phyloP scores from a whole-genome alignment of 306 rosid species.

The Quercus wislizeni region DNA sequence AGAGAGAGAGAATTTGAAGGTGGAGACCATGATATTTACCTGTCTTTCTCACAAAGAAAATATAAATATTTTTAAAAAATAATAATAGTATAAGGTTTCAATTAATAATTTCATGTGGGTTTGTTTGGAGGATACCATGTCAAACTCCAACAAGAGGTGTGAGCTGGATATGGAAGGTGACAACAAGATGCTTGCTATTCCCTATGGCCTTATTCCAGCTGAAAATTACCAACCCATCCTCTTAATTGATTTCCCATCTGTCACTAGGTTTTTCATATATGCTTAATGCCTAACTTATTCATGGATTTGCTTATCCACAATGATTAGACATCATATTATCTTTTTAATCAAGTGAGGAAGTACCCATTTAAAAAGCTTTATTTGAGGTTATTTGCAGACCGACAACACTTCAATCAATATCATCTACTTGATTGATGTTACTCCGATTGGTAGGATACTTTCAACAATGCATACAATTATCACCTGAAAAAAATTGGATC shows the following conservation, averaged over 20 bases:
- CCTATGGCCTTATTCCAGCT: conserved; percentile 30
- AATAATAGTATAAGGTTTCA: conserved; percentile 18
- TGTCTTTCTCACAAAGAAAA: conserved; percentile 3
- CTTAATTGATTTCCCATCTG: conserved; percentile 49
- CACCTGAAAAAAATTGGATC: background rate
- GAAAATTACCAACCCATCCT: conserved; percentile 49
- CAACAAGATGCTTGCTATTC: conserved; percentile 52
- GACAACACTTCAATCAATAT: too few species aligned
- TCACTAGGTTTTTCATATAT: conserved; percentile 32
- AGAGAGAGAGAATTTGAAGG: conserved; percentile 16
- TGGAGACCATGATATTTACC: conserved; percentile 13
- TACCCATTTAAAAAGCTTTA: too few species aligned
- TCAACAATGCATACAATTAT: too few species aligned
- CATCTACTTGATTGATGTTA: too few species aligned
- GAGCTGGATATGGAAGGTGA: conserved; percentile 79
- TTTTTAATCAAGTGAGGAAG: conserved; percentile 11
- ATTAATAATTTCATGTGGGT: conserved; percentile 72
- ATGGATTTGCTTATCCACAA: conserved; percentile 7
- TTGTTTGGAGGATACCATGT: conserved; percentile 59
- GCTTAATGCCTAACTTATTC: conserved; percentile 20
- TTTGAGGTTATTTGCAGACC: too few species aligned
- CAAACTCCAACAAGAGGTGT: conserved; percentile 50
- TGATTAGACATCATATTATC: conserved; percentile 18
- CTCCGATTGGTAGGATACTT: too few species aligned
- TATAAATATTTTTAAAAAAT: background rate